Evolutionary conservation across 441 rosid species (phyloP).

Genomic region (Adansonia gregorii): DNA sequence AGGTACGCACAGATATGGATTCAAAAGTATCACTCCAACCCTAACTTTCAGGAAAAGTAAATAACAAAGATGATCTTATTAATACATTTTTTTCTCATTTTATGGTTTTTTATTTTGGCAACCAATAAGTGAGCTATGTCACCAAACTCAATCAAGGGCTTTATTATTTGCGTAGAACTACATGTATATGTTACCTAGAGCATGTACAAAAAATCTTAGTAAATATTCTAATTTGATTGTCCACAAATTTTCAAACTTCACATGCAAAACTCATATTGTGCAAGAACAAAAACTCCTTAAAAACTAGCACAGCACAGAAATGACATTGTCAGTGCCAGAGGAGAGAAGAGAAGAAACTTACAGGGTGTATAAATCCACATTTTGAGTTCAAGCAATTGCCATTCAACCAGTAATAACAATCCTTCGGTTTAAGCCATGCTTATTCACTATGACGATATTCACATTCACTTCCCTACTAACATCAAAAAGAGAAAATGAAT

Average conservation of each 20-base stretch:
- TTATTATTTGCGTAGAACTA: too few species aligned
- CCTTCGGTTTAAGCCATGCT: slow-evolving; percentile 91
- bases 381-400: slow-evolving; percentile 92
- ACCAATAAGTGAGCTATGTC: too few species aligned
- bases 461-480: slow-evolving; percentile 83
- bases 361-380: slow-evolving; percentile 92
- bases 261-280: background rate
- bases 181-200: too few species aligned
- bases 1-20: too few species aligned
- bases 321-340: background rate
- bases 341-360: slow-evolving; percentile 45
- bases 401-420: slow-evolving; percentile 92
- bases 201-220: background rate
- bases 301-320: slow-evolving; percentile 11
- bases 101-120: too few species aligned
- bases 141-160: too few species aligned
- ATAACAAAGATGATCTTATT: background rate
- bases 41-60: background rate
- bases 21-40: too few species aligned
- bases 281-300: background rate
- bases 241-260: slow-evolving; percentile 1
- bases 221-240: slow-evolving; percentile 6
- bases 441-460: slow-evolving; percentile 98
- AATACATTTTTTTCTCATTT: background rate
- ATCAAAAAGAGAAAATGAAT: slow-evolving; percentile 16